Percentiles rank a stretch among this genome's conserved stretches.
Evolutionary conservation across 2,329 filamentous ascomycete genomes (phyloP).

Genomic region (Trichoderma simmonsii): DNA sequence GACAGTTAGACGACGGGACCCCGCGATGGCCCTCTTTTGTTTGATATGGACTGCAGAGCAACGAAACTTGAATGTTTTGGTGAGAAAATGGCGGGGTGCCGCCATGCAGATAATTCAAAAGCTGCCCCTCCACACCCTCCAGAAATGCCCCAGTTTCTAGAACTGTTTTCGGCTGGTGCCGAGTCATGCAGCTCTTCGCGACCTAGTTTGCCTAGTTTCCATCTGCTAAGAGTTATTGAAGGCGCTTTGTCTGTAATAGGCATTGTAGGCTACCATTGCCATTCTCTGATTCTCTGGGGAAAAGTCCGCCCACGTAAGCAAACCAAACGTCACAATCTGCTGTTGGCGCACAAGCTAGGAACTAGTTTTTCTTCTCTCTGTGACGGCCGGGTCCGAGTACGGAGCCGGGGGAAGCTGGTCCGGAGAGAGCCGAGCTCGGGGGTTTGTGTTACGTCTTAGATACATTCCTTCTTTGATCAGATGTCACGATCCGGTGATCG

Average conservation of each 20-base stretch:
- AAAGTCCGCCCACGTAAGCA: not conserved
- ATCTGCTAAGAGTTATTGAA: not conserved
- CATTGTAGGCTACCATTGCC: not conserved
- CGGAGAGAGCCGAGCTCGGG: not conserved
- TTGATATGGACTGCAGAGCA: not conserved
- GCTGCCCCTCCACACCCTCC: constrained; percentile 17
- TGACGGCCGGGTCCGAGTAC: constrained; percentile 12
- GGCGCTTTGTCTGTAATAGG: not conserved
- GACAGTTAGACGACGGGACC: not conserved
- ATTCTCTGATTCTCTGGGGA: not conserved
- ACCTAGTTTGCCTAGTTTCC: constrained; percentile 2
- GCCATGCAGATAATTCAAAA: not conserved
- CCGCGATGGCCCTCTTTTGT: not conserved
- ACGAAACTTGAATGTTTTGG: not conserved
- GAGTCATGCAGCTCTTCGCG: constrained; percentile 14
- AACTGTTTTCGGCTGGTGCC: constrained; percentile 10
- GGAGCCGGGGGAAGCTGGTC: not conserved
- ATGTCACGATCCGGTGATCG: not conserved
- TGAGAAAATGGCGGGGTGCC: constrained; percentile 3
- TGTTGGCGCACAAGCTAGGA: not conserved
- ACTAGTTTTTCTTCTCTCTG: not conserved
- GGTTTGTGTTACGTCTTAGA: not conserved
- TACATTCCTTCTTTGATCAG: not conserved
- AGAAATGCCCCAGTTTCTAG: constrained; percentile 4
- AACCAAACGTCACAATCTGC: not conserved